These are phyloP conservation scores for Blastomyces silverae DNA, from an alignment of 2,329 filamentous ascomycete species.

Conservation along the genomic window DNA sequence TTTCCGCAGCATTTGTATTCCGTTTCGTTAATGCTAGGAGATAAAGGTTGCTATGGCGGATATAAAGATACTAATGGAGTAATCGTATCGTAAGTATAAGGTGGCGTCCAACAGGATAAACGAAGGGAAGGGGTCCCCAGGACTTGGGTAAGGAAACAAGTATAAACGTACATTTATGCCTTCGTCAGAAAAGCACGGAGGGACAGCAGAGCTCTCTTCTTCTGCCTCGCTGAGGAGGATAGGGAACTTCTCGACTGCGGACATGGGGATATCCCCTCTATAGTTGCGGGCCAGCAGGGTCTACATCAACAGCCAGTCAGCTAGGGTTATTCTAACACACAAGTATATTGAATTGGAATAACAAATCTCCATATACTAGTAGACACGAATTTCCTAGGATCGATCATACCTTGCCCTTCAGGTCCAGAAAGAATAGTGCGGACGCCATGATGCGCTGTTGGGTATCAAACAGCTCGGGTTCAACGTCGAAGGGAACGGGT, in stretches of 20 bases:
- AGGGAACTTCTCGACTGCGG: slow-evolving; percentile 95
- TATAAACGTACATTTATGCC: slow-evolving; percentile 77
- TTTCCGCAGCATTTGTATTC: slow-evolving; percentile 98
- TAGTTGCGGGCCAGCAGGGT: slow-evolving; percentile 98
- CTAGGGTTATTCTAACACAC: slow-evolving; percentile 11
- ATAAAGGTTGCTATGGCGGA: slow-evolving; percentile 98
- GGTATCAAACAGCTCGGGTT: slow-evolving; percentile 13
- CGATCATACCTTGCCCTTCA: slow-evolving; percentile 92
- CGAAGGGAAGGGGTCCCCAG: neutral
- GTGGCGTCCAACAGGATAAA: slow-evolving; percentile 14
- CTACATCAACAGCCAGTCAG: slow-evolving; percentile 44
- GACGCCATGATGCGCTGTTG: slow-evolving; percentile 68
- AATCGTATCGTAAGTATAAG: slow-evolving; percentile 20
- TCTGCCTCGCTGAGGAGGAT: slow-evolving; percentile 93
- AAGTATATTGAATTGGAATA: neutral
- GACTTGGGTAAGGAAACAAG: slow-evolving; percentile 14
- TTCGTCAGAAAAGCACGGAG: slow-evolving; percentile 96
- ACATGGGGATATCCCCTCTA: slow-evolving; percentile 97
- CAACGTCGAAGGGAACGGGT: slow-evolving; percentile 9
- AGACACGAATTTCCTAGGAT: neutral
- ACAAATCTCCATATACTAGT: neutral
- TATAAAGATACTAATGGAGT: slow-evolving; percentile 78
- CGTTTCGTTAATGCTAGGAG: slow-evolving; percentile 95
- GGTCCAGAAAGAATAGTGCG: slow-evolving; percentile 94
- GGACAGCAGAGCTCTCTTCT: slow-evolving; percentile 96